Evolutionary conservation across 768 basidiomycete species (phyloP).

Genomic region (Stropharia rugosoannulata): DNA sequence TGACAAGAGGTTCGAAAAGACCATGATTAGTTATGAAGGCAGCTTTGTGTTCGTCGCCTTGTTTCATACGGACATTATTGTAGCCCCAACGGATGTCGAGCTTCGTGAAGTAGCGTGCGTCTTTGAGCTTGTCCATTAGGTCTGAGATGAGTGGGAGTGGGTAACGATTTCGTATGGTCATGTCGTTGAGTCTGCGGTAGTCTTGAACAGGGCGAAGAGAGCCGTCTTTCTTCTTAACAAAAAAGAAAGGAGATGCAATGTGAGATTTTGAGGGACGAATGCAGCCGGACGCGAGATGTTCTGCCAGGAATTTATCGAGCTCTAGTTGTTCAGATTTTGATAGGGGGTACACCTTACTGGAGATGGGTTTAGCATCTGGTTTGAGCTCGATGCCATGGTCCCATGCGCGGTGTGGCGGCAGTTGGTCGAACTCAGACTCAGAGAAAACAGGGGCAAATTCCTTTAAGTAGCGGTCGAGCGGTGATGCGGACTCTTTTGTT

Average conservation of each 20-base stretch:
- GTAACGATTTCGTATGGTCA: conserved; percentile 30
- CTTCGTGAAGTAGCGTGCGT: conserved; percentile 27
- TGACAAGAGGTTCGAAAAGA: conserved; percentile 33
- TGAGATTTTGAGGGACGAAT: conserved; percentile 11
- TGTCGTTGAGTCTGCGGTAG: conserved; percentile 22
- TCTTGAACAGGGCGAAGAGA: too few relatives aligned
- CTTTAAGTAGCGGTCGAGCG: background rate
- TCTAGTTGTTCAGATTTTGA: conserved; percentile 17
- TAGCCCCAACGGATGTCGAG: conserved; percentile 24
- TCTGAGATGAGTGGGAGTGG: conserved; percentile 7
- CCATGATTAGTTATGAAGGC: conserved; percentile 37
- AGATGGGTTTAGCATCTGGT: conserved; percentile 21
- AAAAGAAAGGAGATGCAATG: conserved; percentile 4
- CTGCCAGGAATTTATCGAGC: conserved; percentile 23
- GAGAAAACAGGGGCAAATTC: conserved; percentile 11
- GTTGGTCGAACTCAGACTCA: conserved; percentile 11
- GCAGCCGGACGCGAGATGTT: conserved; percentile 16
- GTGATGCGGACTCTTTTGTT: too few relatives aligned
- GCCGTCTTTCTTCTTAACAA: background rate
- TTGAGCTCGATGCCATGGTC: conserved; percentile 35
- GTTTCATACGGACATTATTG: conserved; percentile 37
- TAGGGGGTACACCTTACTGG: conserved; percentile 21
- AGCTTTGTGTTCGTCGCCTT: conserved; percentile 44
- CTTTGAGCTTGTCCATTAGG: conserved; percentile 24
- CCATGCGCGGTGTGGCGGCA: conserved; percentile 22